Percentiles rank a stretch among this genome's conserved stretches.
phyloP scores from a whole-genome alignment of 192 early-diverging fungal species.

The Pilaira anomala region DNA sequence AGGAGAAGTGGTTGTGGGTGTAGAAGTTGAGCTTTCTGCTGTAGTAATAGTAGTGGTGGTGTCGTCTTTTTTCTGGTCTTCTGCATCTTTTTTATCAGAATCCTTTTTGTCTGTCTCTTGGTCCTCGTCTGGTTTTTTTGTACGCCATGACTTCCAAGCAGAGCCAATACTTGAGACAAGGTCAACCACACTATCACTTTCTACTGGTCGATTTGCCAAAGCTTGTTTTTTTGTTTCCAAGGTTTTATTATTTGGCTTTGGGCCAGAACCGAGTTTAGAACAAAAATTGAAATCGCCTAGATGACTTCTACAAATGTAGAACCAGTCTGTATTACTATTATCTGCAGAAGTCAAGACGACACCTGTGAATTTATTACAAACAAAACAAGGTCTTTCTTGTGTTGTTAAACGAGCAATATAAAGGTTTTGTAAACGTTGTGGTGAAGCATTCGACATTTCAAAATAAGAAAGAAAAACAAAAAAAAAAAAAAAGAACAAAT shows the following conservation, averaged over 20 bases:
- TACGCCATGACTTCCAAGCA: conserved; percentile 34
- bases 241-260: conserved; percentile 28
- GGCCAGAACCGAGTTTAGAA: conserved; percentile 36
- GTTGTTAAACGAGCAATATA: conserved; percentile 34
- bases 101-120: conserved; percentile 15
- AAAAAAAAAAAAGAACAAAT: not conserved
- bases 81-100: conserved; percentile 17
- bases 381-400: conserved; percentile 45
- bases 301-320: conserved; percentile 46
- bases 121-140: conserved; percentile 21
- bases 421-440: conserved; percentile 26
- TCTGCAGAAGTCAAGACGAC: conserved; percentile 49
- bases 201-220: conserved; percentile 21
- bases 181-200: conserved; percentile 34
- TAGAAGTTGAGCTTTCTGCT: not conserved
- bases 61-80: conserved; percentile 20
- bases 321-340: conserved; percentile 49
- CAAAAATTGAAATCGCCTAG: conserved; percentile 45
- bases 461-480: not conserved
- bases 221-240: conserved; percentile 32
- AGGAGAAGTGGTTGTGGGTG: not conserved
- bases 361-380: conserved; percentile 49
- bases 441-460: not conserved
- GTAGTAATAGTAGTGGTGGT: too few relatives aligned
- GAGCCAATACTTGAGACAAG: conserved; percentile 31